Conservation (phyloP, 495 filamentous ascomycete genomes). For the Lepidopterella palustris region DNA sequence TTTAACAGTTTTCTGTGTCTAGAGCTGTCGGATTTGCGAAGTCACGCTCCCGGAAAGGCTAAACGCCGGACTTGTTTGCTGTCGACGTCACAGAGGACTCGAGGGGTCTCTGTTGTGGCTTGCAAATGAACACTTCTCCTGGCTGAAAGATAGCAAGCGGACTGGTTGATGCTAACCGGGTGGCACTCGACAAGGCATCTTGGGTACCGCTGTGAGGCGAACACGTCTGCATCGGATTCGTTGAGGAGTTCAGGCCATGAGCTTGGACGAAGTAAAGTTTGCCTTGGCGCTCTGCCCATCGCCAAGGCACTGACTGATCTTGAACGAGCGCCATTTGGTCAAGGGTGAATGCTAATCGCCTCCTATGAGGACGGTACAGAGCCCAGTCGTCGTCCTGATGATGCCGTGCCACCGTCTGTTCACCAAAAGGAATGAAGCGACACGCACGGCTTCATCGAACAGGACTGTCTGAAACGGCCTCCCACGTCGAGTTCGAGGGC, state of each 20-base stretch:
- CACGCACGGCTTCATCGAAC: background rate
- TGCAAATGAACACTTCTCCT: background rate
- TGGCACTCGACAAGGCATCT: background rate
- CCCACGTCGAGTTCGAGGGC: background rate
- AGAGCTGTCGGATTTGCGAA: background rate
- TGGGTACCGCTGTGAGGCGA: background rate
- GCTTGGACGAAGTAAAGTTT: background rate
- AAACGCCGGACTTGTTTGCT: too few species aligned
- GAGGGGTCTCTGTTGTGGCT: too few species aligned
- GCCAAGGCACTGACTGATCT: background rate
- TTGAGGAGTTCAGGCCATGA: background rate
- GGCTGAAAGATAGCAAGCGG: background rate
- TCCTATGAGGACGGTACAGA: background rate
- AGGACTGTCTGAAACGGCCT: background rate
- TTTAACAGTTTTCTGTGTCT: background rate
- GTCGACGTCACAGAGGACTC: too few species aligned
- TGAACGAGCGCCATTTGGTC: background rate
- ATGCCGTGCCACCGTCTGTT: background rate
- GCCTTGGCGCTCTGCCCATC: background rate
- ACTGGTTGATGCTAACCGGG: background rate
- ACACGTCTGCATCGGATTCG: background rate
- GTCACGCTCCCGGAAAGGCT: background rate
- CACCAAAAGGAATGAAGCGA: background rate
- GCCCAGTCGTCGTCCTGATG: background rate
- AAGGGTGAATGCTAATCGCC: background rate